A percentile compares a stretch with the other conserved stretches of the same genome.
Conservation (phyloP, 169 alveolate genomes). For the Ichthyophthirius multifiliis region DNA sequence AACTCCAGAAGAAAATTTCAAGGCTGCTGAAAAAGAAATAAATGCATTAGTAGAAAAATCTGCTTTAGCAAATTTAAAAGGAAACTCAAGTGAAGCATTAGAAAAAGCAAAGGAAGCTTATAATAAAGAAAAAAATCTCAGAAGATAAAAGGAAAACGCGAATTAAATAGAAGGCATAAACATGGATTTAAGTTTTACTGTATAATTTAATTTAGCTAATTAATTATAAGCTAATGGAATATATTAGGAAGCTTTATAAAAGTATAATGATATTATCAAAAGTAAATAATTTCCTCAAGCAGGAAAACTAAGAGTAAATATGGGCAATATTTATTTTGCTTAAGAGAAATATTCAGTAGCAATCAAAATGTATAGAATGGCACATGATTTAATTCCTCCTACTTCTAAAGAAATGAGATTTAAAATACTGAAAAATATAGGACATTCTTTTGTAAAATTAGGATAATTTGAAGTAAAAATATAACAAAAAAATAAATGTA, state of each 20-base stretch:
- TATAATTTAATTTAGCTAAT: constrained; percentile 84
- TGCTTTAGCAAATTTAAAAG: constrained; percentile 69
- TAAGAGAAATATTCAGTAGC: constrained; percentile 83
- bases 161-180: constrained; percentile 59
- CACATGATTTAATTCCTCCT: constrained; percentile 76
- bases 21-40: constrained; percentile 78
- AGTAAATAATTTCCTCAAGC: constrained; percentile 86
- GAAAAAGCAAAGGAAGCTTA: constrained; percentile 83
- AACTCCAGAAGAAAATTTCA: constrained; percentile 76
- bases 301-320: constrained; percentile 88
- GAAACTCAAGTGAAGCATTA: constrained; percentile 68
- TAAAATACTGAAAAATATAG: constrained; percentile 79
- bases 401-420: constrained; percentile 81
- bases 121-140: constrained; percentile 74
- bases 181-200: constrained; percentile 85
- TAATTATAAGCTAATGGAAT: constrained; percentile 85
- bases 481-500: too few species aligned
- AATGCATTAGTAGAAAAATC: constrained; percentile 76
- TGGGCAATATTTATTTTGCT: constrained; percentile 91
- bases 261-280: constrained; percentile 84
- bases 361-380: constrained; percentile 89
- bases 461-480: constrained; percentile 55
- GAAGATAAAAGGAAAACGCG: constrained; percentile 65
- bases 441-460: constrained; percentile 72
- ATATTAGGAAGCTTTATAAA: constrained; percentile 85